These are phyloP conservation scores for Vitellaria paradoxa DNA, from an alignment of 179 eudicot species.

Conservation along the genomic window DNA sequence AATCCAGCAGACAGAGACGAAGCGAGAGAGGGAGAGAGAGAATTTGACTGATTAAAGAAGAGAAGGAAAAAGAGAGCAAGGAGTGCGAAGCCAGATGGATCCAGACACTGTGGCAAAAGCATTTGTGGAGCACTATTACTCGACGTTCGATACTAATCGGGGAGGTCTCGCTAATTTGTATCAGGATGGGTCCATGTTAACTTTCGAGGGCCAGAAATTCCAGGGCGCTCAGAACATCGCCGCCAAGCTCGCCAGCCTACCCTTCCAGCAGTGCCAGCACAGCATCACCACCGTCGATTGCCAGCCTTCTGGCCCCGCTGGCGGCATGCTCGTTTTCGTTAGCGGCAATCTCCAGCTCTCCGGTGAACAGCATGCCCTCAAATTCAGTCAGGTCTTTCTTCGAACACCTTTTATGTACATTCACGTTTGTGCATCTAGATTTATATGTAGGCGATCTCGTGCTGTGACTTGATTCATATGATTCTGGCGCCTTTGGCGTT, in stretches of 20 bases:
- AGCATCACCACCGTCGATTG: conserved; percentile 70
- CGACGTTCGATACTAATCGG: conserved; percentile 76
- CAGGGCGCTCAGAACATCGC: conserved; percentile 62
- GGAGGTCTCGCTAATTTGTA: conserved; percentile 50
- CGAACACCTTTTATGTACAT: neutral
- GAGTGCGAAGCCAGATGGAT: conserved; percentile 43
- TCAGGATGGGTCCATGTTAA: conserved; percentile 73
- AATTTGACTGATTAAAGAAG: no score
- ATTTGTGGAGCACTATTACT: conserved; percentile 90
- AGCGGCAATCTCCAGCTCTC: conserved; percentile 69
- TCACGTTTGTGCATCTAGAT: neutral
- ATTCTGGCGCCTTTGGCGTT: neutral
- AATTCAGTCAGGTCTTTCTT: conserved; percentile 68
- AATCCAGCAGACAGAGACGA: no score
- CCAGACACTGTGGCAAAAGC: conserved; percentile 72
- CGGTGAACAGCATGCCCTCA: conserved; percentile 72
- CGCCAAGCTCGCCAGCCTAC: conserved; percentile 58
- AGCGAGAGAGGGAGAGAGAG: no score
- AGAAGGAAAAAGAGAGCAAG: neutral
- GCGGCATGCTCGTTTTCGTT: conserved; percentile 77
- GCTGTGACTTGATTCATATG: neutral
- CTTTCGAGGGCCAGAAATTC: conserved; percentile 81
- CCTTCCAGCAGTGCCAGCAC: conserved; percentile 85
- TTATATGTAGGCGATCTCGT: neutral
- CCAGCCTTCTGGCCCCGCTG: conserved; percentile 77